Base-by-base conservation (phyloP, 495 filamentous ascomycete species). In the Ramalina peruviana region DNA sequence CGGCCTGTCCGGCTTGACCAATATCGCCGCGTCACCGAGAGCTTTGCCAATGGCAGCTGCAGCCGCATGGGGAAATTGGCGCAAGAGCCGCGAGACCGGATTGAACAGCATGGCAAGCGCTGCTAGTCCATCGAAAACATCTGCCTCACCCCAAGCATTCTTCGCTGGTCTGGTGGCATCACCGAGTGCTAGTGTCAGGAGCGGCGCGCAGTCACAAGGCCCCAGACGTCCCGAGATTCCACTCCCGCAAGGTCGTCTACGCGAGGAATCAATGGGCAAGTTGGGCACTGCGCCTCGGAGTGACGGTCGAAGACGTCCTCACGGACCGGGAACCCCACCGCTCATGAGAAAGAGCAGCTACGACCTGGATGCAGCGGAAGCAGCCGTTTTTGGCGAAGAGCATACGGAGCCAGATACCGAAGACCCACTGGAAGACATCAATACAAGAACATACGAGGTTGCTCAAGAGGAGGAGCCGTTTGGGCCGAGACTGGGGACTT, bases 11-110 rank as follows among this genome's bases (percentile, higher is more conserved):
- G 74, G 69, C 19, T 65, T 82, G n/a, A 70, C 76, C 10, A 75
- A 72, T 47, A 67, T 87, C 23, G 77, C 83, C 39, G 79, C 86
- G 13, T 83, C 86, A 2, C 83, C 87, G 3, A 84, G 88, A 42
- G 79, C 83, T 17, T 80, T 88, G 33, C 86, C 85, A 23, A 77
- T 94, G 7, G 86, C 86, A 19, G 73, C 89, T 12, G 84, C 84
- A 11, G 82, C 83, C 5, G 88, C 88, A 37, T 89, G 85, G 79
- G 83, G 87, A 25, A 93, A 83, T 62, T 87, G 85, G 75, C 81
- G 84, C 27, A 86, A 83, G 49, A 73, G 70, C 23, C 67, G 74
- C 49, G 72, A 74, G 40, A 67, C 51, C 58, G 60, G 58, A 55
- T 64, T 58, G 61, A 62, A 57, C 36, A 55, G 59, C 65, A 36